These are phyloP conservation scores for Nakataea oryzae DNA, from an alignment of 2,329 filamentous ascomycete genomes.

Conservation along the genomic window DNA sequence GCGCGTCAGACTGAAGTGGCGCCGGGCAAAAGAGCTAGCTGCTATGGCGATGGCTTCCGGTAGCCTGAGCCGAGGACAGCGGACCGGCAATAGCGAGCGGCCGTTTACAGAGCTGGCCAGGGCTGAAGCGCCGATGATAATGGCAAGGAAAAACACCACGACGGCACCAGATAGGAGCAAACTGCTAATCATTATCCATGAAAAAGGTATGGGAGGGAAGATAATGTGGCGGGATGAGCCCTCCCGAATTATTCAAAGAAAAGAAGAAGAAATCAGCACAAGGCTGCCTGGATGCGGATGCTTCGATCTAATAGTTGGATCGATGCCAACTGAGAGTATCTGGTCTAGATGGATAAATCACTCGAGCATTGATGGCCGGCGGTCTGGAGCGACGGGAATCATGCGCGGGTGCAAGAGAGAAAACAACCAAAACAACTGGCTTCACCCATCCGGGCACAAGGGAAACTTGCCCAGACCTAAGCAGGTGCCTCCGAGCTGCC, in stretches of 20 bases:
- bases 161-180: not conserved
- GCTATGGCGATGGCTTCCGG: too few species aligned
- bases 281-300: not conserved
- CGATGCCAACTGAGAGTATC: not conserved
- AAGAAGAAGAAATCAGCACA: too few species aligned
- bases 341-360: not conserved
- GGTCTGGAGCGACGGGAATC: not conserved
- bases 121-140: not conserved
- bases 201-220: not conserved
- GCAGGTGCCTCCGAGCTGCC: not conserved
- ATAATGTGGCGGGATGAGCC: not conserved
- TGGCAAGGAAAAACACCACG: not conserved
- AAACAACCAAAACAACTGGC: not conserved
- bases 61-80: not conserved
- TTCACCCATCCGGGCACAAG: not conserved
- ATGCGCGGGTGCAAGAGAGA: not conserved
- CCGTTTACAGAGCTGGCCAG: not conserved
- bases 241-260: not conserved
- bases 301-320: not conserved
- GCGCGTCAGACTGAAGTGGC: not conserved
- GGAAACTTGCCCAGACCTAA: not conserved
- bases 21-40: not conserved
- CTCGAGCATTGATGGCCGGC: not conserved
- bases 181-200: slow-evolving; percentile 2
- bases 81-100: not conserved